A percentile compares a stretch with the other conserved stretches of the same genome.
Evolutionary conservation across 192 early-diverging fungal species (phyloP).

Genomic region (Piromyces finnis): DNA sequence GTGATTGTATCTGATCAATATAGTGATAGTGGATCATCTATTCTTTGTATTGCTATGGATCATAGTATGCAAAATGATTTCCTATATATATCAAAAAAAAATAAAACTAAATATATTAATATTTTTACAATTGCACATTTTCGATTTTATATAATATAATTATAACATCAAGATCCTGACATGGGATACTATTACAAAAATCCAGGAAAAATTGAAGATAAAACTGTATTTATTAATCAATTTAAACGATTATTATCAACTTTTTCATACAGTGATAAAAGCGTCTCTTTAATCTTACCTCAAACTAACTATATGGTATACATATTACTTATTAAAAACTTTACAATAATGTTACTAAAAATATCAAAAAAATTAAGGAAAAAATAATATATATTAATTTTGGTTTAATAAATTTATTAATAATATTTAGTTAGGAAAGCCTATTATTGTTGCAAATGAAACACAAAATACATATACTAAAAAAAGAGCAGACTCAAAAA

Average conservation of each 20-base stretch:
- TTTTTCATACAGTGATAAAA: neutral
- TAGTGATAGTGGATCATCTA: neutral
- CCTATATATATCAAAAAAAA: no score
- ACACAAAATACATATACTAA: neutral
- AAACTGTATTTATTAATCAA: neutral
- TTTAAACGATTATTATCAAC: neutral
- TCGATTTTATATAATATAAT: no score
- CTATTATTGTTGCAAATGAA: neutral
- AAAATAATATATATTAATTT: no score
- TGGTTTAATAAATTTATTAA: no score
- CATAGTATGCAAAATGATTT: neutral
- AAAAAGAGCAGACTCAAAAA: neutral
- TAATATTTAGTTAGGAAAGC: neutral
- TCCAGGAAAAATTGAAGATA: neutral
- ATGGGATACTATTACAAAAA: neutral
- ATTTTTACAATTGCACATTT: no score
- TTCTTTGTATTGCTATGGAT: neutral
- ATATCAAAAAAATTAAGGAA: no score
- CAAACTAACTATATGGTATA: neutral
- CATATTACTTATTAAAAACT: no score
- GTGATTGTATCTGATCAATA: neutral
- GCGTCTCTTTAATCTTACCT: neutral
- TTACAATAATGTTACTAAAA: no score
- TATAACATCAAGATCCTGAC: neutral
- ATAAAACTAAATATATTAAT: no score